These are phyloP conservation scores for Amoebophrya sp. DNA, from an alignment of 169 alveolate species.

Conservation along the genomic window DNA sequence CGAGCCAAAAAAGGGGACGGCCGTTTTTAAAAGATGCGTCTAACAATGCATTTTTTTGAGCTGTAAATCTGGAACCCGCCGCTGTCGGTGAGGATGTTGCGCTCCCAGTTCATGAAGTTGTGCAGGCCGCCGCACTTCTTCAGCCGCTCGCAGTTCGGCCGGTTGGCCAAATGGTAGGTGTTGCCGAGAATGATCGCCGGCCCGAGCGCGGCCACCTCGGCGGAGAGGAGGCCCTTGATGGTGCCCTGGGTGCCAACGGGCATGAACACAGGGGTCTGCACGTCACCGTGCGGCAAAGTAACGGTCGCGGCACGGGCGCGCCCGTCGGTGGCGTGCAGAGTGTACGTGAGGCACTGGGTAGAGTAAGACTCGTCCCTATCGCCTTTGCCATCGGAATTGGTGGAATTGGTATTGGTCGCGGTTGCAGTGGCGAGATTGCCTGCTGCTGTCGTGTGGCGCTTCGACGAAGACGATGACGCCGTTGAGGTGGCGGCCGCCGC, in stretches of 20 bases:
- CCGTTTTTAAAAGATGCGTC: background rate
- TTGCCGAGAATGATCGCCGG: conserved; percentile 79
- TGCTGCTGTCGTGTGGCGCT: no score
- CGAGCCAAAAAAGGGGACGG: no score
- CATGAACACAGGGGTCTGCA: conserved; percentile 93
- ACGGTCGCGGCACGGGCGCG: conserved; percentile 82
- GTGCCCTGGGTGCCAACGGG: conserved; percentile 97
- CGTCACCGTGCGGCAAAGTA: conserved; percentile 86
- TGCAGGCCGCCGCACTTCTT: conserved; percentile 80
- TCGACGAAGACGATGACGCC: no score
- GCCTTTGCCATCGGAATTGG: no score
- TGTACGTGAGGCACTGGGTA: background rate
- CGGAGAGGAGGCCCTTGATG: conserved; percentile 66
- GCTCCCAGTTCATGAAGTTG: conserved; percentile 77
- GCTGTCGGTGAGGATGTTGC: conserved; percentile 89
- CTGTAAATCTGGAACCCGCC: conserved; percentile 86
- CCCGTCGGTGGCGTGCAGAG: conserved; percentile 32
- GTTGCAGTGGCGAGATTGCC: no score
- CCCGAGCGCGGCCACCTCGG: conserved; percentile 55
- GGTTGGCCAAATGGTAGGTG: conserved; percentile 90
- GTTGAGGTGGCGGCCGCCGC: no score
- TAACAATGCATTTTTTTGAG: conserved; percentile 25
- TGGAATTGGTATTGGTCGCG: no score
- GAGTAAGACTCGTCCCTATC: no score
- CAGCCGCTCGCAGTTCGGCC: conserved; percentile 83